Evolutionary conservation across 2,329 filamentous ascomycete genomes (phyloP).

Genomic region (Fusarium gaditjirri): DNA sequence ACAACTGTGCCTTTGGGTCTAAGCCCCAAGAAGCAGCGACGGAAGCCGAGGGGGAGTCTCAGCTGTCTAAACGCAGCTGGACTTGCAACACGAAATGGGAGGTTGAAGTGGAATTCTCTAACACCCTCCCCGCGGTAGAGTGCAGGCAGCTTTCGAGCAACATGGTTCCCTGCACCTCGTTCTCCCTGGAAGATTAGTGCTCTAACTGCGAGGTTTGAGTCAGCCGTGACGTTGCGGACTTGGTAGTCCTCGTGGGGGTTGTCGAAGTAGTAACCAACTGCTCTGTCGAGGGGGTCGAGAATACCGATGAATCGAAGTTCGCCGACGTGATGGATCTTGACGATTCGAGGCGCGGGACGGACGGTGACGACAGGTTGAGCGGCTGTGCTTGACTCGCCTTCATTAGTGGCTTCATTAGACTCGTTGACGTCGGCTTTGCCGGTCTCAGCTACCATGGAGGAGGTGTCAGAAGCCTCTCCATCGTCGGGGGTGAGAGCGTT

Average conservation of each 20-base stretch:
- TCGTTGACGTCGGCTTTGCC: not conserved
- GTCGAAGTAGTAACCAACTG: not conserved
- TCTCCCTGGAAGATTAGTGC: not conserved
- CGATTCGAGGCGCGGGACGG: not conserved
- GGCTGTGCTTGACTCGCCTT: not conserved
- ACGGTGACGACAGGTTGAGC: not conserved
- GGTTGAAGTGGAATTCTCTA: not conserved
- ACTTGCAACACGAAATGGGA: not conserved
- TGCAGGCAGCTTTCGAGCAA: not conserved
- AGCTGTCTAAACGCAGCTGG: not conserved
- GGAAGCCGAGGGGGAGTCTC: not conserved
- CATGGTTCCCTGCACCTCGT: not conserved
- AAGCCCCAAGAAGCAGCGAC: not conserved
- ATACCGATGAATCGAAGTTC: not conserved
- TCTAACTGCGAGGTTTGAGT: not conserved
- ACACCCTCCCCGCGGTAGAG: fast-evolving
- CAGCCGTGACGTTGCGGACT: not conserved
- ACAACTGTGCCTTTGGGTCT: not conserved
- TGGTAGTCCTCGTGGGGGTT: not conserved
- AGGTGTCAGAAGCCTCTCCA: not conserved
- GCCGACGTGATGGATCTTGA: not conserved
- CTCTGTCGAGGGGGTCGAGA: not conserved
- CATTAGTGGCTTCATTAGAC: not conserved
- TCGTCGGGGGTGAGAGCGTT: fast-evolving
- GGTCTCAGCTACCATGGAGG: not conserved